Evolutionary conservation across 441 rosid species (phyloP).

Genomic region (Francoa sonchifolia): DNA sequence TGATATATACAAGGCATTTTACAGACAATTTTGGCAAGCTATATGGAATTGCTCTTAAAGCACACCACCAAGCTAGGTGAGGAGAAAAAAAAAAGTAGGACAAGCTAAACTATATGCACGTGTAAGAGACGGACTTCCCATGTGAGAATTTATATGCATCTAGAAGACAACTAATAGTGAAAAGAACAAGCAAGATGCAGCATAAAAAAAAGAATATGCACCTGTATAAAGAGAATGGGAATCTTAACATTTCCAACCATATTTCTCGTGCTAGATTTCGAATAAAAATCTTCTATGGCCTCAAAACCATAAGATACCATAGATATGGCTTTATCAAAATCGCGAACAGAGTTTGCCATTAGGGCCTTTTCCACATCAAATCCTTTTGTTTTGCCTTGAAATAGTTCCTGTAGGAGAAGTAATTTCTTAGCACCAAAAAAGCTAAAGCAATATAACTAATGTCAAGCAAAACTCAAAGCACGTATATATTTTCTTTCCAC

Average conservation of each 20-base stretch:
- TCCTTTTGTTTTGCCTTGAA: constrained; percentile 75
- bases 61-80: neutral
- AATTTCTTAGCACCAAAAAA: constrained; percentile 14
- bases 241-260: constrained; percentile 70
- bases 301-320: constrained; percentile 82
- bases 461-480: too few species aligned
- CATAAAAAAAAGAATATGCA: constrained; percentile 15
- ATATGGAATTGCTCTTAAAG: too few species aligned
- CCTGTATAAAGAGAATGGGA: constrained; percentile 95
- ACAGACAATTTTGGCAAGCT: too few species aligned
- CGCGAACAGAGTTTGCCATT: constrained; percentile 69
- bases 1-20: too few species aligned
- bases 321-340: constrained; percentile 82
- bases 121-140: too few species aligned
- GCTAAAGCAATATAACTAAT: constrained; percentile 8
- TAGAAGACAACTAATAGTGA: too few species aligned
- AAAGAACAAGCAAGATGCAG: too few species aligned
- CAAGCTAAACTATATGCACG: neutral
- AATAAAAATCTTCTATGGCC: constrained; percentile 72
- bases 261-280: constrained; percentile 54
- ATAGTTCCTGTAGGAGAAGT: constrained; percentile 44
- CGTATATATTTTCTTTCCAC: too few species aligned
- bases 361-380: constrained; percentile 86
- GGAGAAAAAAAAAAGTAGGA: neutral
- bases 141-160: too few species aligned